Percentiles rank a stretch among this genome's conserved stretches.
These are phyloP conservation scores for Fusarium floridanum DNA, from an alignment of 2,329 filamentous ascomycete species.

Conservation along the genomic window DNA sequence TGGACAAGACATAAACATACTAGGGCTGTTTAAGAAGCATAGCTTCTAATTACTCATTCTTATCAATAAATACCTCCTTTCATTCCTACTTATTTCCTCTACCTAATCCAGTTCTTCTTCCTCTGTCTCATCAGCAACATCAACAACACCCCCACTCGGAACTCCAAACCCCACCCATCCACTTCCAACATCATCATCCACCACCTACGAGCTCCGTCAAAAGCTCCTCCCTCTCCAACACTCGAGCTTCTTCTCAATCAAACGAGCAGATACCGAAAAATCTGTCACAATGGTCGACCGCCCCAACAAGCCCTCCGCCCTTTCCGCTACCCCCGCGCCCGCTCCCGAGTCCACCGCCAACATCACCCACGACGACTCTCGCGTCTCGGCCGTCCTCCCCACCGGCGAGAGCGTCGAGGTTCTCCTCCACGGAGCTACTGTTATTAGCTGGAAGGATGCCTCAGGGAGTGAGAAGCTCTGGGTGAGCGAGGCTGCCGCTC, in stretches of 20 bases:
- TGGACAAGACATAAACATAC: not conserved
- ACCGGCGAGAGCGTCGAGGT: slow-evolving; percentile 89
- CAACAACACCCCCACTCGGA: slow-evolving; percentile 25
- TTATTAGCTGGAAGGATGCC: slow-evolving; percentile 91
- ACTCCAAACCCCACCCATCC: slow-evolving; percentile 40
- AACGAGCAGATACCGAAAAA: too few species aligned
- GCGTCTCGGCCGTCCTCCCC: slow-evolving; percentile 83
- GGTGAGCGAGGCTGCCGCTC: slow-evolving; percentile 81
- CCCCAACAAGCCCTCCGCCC: slow-evolving; percentile 83
- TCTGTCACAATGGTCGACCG: slow-evolving; percentile 77
- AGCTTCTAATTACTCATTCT: not conserved
- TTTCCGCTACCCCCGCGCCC: slow-evolving; percentile 79
- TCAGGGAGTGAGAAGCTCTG: slow-evolving; percentile 86
- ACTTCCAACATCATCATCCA: slow-evolving; percentile 18
- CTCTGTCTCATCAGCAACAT: slow-evolving; percentile 5
- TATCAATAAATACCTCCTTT: not conserved
- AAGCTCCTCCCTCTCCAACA: not conserved
- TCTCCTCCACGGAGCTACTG: slow-evolving; percentile 90
- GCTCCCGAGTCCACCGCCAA: slow-evolving; percentile 82
- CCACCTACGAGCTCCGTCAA: slow-evolving; percentile 14
- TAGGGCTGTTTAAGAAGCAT: not conserved
- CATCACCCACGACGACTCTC: slow-evolving; percentile 77
- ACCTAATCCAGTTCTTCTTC: not conserved
- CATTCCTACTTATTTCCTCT: not conserved
- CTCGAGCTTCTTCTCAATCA: not conserved